Percentiles rank a stretch among this genome's conserved stretches.
Evolutionary conservation across 306 rosid species (phyloP).

Genomic region (Begonia fuchsioides): DNA sequence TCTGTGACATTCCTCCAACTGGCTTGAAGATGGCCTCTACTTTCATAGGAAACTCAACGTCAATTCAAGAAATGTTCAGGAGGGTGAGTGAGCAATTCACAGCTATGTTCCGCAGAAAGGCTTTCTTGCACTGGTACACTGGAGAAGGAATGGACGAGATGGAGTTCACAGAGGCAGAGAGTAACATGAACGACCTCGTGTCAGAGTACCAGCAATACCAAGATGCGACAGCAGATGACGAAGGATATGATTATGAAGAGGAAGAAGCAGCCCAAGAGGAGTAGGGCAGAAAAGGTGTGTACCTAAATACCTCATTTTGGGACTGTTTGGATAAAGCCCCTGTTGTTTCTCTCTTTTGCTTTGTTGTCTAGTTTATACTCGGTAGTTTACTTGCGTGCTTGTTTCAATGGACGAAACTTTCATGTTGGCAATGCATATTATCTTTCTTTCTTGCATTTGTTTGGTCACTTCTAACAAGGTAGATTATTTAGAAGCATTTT

Average conservation of each 20-base stretch:
- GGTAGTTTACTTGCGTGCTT: conserved; percentile 8
- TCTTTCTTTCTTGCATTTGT: too few species aligned
- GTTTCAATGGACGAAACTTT: background rate
- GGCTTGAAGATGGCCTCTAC: conserved; percentile 59
- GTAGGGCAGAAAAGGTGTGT: conserved; percentile 16
- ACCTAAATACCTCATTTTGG: too few species aligned
- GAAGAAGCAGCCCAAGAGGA: conserved; percentile 41
- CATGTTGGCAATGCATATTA: too few species aligned
- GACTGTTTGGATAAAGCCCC: too few species aligned
- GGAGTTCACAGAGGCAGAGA: conserved; percentile 51
- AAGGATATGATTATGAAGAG: conserved; percentile 37
- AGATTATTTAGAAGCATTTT: too few species aligned
- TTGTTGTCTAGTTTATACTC: conserved; percentile 8
- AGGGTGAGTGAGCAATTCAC: conserved; percentile 69
- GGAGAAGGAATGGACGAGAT: conserved; percentile 59
- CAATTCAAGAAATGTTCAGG: conserved; percentile 59
- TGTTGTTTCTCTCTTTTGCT: background rate
- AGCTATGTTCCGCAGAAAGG: conserved; percentile 69
- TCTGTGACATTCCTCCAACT: conserved; percentile 56
- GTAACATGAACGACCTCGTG: conserved; percentile 54
- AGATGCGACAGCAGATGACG: conserved; percentile 51
- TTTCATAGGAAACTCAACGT: conserved; percentile 54
- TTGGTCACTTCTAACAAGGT: too few species aligned
- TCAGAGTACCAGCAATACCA: conserved; percentile 61
- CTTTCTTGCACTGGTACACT: conserved; percentile 58